phyloP scores from a whole-genome alignment of 1,284 basidiomycete genomes.

The Moniliophthora roreri region DNA sequence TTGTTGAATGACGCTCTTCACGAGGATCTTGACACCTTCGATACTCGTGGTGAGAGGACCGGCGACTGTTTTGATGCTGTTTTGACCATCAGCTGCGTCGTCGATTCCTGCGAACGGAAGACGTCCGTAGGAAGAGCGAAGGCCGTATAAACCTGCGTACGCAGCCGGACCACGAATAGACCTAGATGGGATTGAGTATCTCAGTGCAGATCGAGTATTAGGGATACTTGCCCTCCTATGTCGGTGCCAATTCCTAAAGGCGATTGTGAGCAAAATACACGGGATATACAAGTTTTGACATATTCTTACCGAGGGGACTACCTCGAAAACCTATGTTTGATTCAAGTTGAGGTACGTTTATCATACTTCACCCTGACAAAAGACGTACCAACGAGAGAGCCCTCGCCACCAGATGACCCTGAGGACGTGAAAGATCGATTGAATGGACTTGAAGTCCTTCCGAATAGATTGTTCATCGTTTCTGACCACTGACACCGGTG shows the following conservation, averaged over 20 bases:
- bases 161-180: conserved; percentile 56
- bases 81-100: conserved; percentile 54
- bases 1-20: conserved; percentile 44
- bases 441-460: conserved; percentile 53
- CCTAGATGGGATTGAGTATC: conserved; percentile 20
- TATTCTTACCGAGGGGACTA: no score
- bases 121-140: conserved; percentile 59
- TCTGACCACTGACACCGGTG: conserved; percentile 50
- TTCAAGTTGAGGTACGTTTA: no score
- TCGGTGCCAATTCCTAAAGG: no score
- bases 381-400: conserved; percentile 43
- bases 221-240: no score
- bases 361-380: no score
- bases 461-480: conserved; percentile 64
- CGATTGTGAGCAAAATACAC: conserved; percentile 9
- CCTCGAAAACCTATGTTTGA: no score
- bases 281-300: background rate
- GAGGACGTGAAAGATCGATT: conserved; percentile 53
- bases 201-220: no score
- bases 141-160: conserved; percentile 51
- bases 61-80: conserved; percentile 57
- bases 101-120: conserved; percentile 55
- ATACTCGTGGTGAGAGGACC: conserved; percentile 58
- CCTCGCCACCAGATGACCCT: conserved; percentile 63
- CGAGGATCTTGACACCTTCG: conserved; percentile 51